Conservation (phyloP, 2,329 filamentous ascomycete species). For the Davidsoniella neocaledoniae region DNA sequence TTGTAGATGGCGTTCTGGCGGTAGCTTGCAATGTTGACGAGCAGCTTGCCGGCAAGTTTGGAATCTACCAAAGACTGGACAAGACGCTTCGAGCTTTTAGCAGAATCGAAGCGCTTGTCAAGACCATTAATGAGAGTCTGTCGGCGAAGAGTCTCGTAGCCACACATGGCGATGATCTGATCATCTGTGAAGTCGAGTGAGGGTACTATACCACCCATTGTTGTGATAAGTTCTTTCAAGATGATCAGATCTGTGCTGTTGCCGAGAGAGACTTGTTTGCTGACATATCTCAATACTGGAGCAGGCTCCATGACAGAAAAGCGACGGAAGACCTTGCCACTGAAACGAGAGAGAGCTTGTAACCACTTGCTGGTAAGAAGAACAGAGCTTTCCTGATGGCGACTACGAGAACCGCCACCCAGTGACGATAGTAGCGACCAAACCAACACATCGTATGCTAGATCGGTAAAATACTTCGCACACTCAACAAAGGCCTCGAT, state of each 20-base stretch:
- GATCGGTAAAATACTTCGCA: slow-evolving; percentile 77
- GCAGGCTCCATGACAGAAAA: slow-evolving; percentile 71
- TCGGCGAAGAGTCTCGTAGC: slow-evolving; percentile 60
- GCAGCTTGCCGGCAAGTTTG: slow-evolving; percentile 60
- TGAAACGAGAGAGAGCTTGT: slow-evolving; percentile 75
- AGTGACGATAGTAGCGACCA: slow-evolving; percentile 76
- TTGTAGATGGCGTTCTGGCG: slow-evolving; percentile 72
- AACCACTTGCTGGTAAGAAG: slow-evolving; percentile 81
- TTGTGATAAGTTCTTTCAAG: slow-evolving; percentile 72
- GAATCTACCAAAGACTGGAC: slow-evolving; percentile 65
- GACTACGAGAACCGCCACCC: slow-evolving; percentile 42
- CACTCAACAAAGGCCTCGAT: slow-evolving; percentile 92
- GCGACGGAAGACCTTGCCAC: slow-evolving; percentile 74
- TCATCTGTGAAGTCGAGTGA: slow-evolving; percentile 76
- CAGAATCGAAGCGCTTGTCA: slow-evolving; percentile 65
- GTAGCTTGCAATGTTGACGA: slow-evolving; percentile 85
- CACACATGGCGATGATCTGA: slow-evolving; percentile 76
- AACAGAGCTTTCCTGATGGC: slow-evolving; percentile 44
- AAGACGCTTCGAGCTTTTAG: slow-evolving; percentile 59
- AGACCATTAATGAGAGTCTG: slow-evolving; percentile 66
- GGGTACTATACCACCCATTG: slow-evolving; percentile 86
- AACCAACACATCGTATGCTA: slow-evolving; percentile 84
- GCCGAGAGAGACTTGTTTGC: slow-evolving; percentile 61
- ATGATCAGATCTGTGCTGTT: slow-evolving; percentile 87
- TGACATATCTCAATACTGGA: slow-evolving; percentile 79